These are phyloP conservation scores for Cucumis cinereus DNA, from an alignment of 306 rosid species.

Conservation along the genomic window DNA sequence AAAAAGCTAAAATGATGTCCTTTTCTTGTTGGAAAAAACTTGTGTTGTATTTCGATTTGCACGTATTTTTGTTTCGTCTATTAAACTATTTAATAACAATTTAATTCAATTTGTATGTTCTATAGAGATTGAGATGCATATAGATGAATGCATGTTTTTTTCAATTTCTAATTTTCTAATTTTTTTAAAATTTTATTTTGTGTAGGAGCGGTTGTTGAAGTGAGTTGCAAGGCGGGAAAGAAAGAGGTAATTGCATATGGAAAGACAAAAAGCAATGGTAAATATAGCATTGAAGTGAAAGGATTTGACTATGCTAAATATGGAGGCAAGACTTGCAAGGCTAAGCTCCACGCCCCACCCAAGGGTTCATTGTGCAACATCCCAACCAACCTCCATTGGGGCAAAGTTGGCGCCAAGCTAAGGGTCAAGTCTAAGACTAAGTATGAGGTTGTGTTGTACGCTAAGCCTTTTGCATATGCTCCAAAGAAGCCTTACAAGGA, in stretches of 20 bases:
- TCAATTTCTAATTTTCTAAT: background rate
- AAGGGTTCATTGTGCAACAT: constrained; percentile 60
- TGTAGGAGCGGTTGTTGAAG: constrained; percentile 70
- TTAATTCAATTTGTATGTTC: too few relatives aligned
- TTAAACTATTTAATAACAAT: too few relatives aligned
- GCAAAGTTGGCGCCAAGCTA: constrained; percentile 40
- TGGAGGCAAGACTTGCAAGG: constrained; percentile 57
- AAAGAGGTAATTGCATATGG: constrained; percentile 56
- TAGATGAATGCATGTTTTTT: too few relatives aligned
- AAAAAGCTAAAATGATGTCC: background rate
- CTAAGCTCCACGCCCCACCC: constrained; percentile 69
- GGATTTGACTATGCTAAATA: constrained; percentile 52
- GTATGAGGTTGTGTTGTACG: constrained; percentile 55
- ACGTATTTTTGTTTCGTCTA: too few relatives aligned
- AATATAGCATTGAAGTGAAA: constrained; percentile 42
- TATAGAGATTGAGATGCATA: too few relatives aligned
- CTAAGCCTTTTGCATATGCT: constrained; percentile 81
- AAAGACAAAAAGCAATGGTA: constrained; percentile 70
- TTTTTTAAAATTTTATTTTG: background rate
- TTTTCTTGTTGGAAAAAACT: background rate
- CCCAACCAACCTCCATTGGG: constrained; percentile 51
- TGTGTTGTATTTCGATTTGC: too few relatives aligned
- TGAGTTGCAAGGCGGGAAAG: constrained; percentile 56
- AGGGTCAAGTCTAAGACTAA: constrained; percentile 57
- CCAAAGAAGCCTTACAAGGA: constrained; percentile 53